A percentile compares a stretch with the other conserved stretches of the same genome.
phyloP scores from a whole-genome alignment of 2,329 filamentous ascomycete genomes.

The Colletotrichum ledebouriae region DNA sequence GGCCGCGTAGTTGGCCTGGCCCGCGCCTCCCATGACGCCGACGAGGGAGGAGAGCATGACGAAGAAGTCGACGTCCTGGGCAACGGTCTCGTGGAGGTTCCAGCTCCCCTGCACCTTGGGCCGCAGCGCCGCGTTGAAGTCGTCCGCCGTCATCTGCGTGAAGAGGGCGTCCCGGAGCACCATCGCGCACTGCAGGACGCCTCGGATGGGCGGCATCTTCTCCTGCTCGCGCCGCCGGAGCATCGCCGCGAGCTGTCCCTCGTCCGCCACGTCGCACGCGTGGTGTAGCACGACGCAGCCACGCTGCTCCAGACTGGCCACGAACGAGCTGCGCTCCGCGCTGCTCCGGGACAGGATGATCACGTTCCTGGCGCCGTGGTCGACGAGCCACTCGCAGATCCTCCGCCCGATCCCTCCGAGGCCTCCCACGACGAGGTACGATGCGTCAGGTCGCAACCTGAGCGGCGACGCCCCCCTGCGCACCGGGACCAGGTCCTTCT shows the following conservation, averaged over 20 bases:
- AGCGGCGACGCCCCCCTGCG: not conserved
- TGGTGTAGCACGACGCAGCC: too few species aligned
- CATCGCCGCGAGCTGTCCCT: constrained; percentile 46
- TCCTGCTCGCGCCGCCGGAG: constrained; percentile 44
- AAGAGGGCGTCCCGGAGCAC: constrained; percentile 46
- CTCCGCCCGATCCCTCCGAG: constrained; percentile 47
- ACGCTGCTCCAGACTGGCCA: too few species aligned
- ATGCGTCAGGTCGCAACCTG: not conserved
- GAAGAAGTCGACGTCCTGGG: constrained; percentile 55
- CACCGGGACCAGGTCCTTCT: too few species aligned
- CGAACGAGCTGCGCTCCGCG: too few species aligned
- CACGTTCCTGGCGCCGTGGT: constrained; percentile 47
- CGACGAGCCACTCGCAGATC: constrained; percentile 45
- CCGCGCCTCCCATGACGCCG: constrained; percentile 51
- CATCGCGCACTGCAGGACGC: constrained; percentile 61
- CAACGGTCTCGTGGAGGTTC: constrained; percentile 46
- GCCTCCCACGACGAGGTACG: constrained; percentile 39
- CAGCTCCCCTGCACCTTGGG: constrained; percentile 53
- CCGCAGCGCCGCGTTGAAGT: constrained; percentile 38
- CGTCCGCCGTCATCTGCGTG: constrained; percentile 52
- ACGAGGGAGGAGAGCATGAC: constrained; percentile 54
- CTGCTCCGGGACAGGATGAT: too few species aligned
- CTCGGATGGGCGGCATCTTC: constrained; percentile 55
- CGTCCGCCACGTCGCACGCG: constrained; percentile 66
- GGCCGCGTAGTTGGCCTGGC: constrained; percentile 57